These are phyloP conservation scores for Tolypocladium sp. DNA, from an alignment of 2,329 filamentous ascomycete species.

Conservation along the genomic window DNA sequence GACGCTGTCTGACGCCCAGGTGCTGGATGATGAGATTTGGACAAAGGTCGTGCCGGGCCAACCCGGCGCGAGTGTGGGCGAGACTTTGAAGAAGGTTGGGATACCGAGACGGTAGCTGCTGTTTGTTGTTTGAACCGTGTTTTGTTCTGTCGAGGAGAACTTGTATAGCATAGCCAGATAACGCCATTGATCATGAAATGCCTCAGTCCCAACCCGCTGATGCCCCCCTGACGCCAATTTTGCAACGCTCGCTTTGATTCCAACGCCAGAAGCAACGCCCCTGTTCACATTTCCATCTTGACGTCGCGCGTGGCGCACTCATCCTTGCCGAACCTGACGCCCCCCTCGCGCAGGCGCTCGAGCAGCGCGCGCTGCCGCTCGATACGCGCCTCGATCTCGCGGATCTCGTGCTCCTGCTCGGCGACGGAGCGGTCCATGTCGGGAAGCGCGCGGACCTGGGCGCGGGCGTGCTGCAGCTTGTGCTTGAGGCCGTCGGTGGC, in stretches of 20 bases:
- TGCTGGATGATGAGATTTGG: constrained; percentile 58
- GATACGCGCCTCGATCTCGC: constrained; percentile 55
- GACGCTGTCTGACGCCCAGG: constrained; percentile 51
- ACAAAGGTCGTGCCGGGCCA: constrained; percentile 55
- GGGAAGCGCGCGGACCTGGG: constrained; percentile 54
- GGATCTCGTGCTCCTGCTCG: constrained; percentile 66
- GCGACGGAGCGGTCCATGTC: constrained; percentile 58
- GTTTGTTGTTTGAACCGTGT: background rate
- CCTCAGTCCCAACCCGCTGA: background rate
- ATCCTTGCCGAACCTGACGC: constrained; percentile 22
- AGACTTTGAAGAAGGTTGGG: constrained; percentile 50
- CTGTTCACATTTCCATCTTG: constrained; percentile 31
- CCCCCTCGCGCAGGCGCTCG: constrained; percentile 39
- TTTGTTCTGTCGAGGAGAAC: background rate
- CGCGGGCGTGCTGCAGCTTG: constrained; percentile 70
- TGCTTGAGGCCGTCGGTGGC: constrained; percentile 74
- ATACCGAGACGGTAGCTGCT: constrained; percentile 15
- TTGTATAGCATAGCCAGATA: background rate
- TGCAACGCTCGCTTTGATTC: background rate
- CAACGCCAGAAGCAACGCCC: constrained; percentile 6
- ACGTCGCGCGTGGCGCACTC: constrained; percentile 16
- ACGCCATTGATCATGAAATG: background rate
- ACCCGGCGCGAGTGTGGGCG: constrained; percentile 50
- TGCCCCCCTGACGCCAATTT: background rate
- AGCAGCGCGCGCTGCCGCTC: constrained; percentile 52